A percentile compares a stretch with the other conserved stretches of the same genome.
These are phyloP conservation scores for Firmiana major DNA, from an alignment of 345 rosid species.

Conservation along the genomic window DNA sequence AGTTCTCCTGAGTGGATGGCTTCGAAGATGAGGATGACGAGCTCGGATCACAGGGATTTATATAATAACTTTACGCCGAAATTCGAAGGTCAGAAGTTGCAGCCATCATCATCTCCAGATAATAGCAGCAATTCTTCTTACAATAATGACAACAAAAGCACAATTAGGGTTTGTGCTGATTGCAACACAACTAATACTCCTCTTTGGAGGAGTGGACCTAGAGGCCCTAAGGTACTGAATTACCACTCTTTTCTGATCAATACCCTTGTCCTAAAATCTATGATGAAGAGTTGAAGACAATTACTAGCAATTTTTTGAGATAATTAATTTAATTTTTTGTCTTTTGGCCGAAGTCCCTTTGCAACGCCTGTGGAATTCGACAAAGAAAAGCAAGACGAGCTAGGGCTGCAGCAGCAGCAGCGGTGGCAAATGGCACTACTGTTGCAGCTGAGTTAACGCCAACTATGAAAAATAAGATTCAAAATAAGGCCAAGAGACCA, in stretches of 20 bases:
- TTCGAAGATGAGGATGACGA: constrained; percentile 80
- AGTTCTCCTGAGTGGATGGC: constrained; percentile 68
- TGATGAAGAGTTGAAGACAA: not conserved
- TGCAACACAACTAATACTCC: constrained; percentile 96
- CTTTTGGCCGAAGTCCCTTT: constrained; percentile 56
- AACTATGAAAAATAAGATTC: constrained; percentile 26
- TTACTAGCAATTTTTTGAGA: not conserved
- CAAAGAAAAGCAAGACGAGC: constrained; percentile 88
- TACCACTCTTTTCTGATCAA: not conserved
- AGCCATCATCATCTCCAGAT: constrained; percentile 27
- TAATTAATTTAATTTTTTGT: not conserved
- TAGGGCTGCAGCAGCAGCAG: constrained; percentile 54
- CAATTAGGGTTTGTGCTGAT: constrained; percentile 78
- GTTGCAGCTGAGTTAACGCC: constrained; percentile 18
- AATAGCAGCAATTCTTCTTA: constrained; percentile 23
- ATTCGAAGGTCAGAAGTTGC: constrained; percentile 31
- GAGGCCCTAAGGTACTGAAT: constrained; percentile 85
- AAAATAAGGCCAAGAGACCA: constrained; percentile 36
- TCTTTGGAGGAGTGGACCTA: constrained; percentile 94
- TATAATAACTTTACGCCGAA: constrained; percentile 15
- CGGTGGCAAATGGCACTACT: constrained; percentile 14
- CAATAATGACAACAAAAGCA: constrained; percentile 17
- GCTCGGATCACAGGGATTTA: constrained; percentile 15
- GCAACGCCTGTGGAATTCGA: constrained; percentile 93
- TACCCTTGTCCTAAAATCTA: not conserved